Evolutionary conservation across 2,329 filamentous ascomycete species (phyloP).

Genomic region (Xylaria sp.): DNA sequence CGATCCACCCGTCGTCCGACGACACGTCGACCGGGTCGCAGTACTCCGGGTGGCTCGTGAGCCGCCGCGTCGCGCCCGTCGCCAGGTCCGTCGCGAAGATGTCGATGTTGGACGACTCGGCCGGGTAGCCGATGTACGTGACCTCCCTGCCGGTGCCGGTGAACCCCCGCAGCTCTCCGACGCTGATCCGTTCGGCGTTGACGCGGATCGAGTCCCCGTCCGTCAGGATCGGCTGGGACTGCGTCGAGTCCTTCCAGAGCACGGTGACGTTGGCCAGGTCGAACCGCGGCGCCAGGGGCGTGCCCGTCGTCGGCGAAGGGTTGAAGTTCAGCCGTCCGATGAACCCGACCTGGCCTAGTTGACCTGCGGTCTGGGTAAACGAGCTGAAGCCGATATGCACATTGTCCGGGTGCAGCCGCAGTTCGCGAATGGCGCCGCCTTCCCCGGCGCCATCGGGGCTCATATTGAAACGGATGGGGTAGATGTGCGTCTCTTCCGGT

Average conservation of each 20-base stretch:
- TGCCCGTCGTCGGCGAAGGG: constrained; percentile 34
- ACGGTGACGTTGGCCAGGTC: constrained; percentile 44
- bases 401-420: constrained; percentile 50
- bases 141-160: constrained; percentile 45
- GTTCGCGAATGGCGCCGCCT: constrained; percentile 43
- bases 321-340: constrained; percentile 47
- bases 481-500: constrained; percentile 41
- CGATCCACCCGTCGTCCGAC: constrained; percentile 46
- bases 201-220: constrained; percentile 35
- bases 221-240: constrained; percentile 24
- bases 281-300: constrained; percentile 39
- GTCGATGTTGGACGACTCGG: constrained; percentile 49
- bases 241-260: constrained; percentile 33
- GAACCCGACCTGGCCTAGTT: constrained; percentile 36
- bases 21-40: constrained; percentile 47
- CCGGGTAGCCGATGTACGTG: constrained; percentile 44
- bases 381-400: constrained; percentile 47
- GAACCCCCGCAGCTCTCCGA: constrained; percentile 51
- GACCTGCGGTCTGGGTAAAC: constrained; percentile 32
- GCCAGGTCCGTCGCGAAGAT: constrained; percentile 45
- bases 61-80: constrained; percentile 44
- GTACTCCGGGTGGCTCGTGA: constrained; percentile 49
- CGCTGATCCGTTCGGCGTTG: constrained; percentile 37
- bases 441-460: constrained; percentile 36
- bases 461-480: constrained; percentile 44